Percentiles rank a stretch among this genome's conserved stretches.
These are phyloP conservation scores for Nakazawaea holstii DNA, from an alignment of 805 yeast species.

Conservation along the genomic window DNA sequence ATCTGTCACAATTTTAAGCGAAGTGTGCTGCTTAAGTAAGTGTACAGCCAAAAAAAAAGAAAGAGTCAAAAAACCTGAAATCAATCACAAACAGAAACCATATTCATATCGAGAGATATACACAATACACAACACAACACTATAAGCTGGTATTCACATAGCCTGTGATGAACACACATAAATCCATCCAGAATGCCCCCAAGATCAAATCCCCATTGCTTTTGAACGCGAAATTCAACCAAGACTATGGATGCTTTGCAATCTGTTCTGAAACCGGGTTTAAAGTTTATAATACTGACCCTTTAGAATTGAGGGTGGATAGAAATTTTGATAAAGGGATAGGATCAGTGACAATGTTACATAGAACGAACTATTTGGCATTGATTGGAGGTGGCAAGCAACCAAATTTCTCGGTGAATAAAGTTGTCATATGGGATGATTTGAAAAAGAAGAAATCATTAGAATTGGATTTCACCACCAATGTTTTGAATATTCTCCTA, in stretches of 20 bases:
- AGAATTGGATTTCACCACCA: constrained; percentile 68
- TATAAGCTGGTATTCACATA: too few species aligned
- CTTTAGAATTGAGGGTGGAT: constrained; percentile 70
- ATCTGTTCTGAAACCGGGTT: constrained; percentile 79
- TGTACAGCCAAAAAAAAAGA: too few species aligned
- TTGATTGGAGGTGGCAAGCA: constrained; percentile 84
- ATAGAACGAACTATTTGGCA: constrained; percentile 86
- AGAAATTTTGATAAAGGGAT: constrained; percentile 59
- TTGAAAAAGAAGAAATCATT: constrained; percentile 68
- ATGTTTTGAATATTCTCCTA: constrained; percentile 67
- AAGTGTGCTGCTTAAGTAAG: too few species aligned
- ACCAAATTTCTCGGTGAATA: constrained; percentile 75
- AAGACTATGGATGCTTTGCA: constrained; percentile 87
- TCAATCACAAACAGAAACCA: too few species aligned
- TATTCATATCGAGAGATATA: too few species aligned
- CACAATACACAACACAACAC: too few species aligned
- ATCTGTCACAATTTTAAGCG: too few species aligned
- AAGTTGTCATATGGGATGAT: constrained; percentile 90
- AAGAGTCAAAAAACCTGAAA: too few species aligned
- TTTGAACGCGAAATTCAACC: constrained; percentile 70
- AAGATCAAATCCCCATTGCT: constrained; percentile 29
- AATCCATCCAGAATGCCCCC: constrained; percentile 18
- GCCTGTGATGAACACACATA: constrained; percentile 27
- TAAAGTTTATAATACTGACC: constrained; percentile 80
- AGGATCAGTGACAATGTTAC: constrained; percentile 75